Evolutionary conservation across 176 grass and related monocot species (phyloP).

Genomic region (Juncus effusus): DNA sequence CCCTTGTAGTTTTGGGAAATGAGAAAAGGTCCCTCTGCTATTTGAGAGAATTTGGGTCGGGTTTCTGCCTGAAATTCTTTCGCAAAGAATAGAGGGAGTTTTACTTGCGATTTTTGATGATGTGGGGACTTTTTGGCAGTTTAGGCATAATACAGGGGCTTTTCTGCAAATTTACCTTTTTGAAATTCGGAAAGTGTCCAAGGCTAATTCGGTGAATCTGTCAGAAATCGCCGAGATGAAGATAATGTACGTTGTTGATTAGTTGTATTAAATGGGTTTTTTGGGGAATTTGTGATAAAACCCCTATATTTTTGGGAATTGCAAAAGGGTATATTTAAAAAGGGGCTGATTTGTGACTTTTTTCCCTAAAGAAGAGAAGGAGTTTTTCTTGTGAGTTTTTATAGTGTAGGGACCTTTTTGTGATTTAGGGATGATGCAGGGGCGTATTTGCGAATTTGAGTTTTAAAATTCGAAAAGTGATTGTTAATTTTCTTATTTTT

Average conservation of each 20-base stretch:
- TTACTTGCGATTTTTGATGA: too few relatives aligned
- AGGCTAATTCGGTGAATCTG: conserved; percentile 98
- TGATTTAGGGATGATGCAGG: not conserved
- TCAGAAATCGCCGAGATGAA: conserved; percentile 99
- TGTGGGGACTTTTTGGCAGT: too few relatives aligned
- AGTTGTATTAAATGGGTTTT: conserved; percentile 7
- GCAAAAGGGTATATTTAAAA: too few relatives aligned
- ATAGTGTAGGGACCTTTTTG: too few relatives aligned
- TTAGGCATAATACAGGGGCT: too few relatives aligned
- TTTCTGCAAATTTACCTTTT: conserved; percentile 53
- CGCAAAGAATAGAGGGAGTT: too few relatives aligned
- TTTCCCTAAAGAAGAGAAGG: not conserved
- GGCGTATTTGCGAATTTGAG: not conserved
- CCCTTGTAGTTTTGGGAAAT: conserved; percentile 3
- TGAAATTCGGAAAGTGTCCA: too few relatives aligned
- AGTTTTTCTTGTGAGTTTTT: too few relatives aligned
- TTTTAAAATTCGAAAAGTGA: conserved; percentile 5
- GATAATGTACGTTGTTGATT: conserved; percentile 71
- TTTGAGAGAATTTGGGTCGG: not conserved
- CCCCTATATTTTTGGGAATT: conserved; percentile 3
- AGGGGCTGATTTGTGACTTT: too few relatives aligned
- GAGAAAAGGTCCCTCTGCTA: not conserved
- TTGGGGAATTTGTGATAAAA: conserved; percentile 8
- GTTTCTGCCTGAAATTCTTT: too few relatives aligned
- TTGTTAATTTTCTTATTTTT: conserved; percentile 19